These are phyloP conservation scores for Pyrenophora seminiperda DNA, from an alignment of 2,329 filamentous ascomycete species.

Conservation along the genomic window DNA sequence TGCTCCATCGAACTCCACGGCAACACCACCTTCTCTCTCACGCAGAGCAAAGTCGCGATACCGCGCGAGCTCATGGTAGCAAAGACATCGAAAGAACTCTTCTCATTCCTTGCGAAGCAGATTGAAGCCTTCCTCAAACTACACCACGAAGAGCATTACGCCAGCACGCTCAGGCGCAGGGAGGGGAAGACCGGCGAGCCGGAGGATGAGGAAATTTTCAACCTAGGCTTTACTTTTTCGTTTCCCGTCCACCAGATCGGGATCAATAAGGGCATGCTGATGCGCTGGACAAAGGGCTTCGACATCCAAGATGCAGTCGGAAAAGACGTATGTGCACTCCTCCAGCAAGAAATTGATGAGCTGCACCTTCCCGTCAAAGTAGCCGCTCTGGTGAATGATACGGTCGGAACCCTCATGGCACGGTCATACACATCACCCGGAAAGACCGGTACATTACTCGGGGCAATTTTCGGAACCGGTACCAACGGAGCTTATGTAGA, in stretches of 20 bases:
- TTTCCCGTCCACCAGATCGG: conserved; percentile 94
- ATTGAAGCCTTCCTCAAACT: conserved; percentile 85
- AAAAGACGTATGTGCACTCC: conserved; percentile 88
- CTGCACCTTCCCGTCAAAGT: conserved; percentile 88
- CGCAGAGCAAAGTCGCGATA: conserved; percentile 89
- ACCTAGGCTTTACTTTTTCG: conserved; percentile 97
- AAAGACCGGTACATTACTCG: conserved; percentile 84
- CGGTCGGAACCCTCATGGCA: conserved; percentile 96
- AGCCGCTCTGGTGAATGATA: conserved; percentile 96
- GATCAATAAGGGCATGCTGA: conserved; percentile 92
- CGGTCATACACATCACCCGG: conserved; percentile 92
- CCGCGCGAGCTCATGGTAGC: conserved; percentile 89
- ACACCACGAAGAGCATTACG: conserved; percentile 90
- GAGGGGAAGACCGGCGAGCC: conserved; percentile 62
- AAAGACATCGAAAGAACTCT: conserved; percentile 83
- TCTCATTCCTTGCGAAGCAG: conserved; percentile 89
- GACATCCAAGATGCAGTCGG: conserved; percentile 94
- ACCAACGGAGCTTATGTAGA: conserved; percentile 98
- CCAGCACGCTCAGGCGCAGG: conserved; percentile 67
- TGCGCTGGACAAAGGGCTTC: conserved; percentile 98
- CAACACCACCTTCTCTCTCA: conserved; percentile 92
- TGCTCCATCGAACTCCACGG: conserved; percentile 94
- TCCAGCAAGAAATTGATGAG: conserved; percentile 87
- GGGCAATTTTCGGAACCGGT: conserved; percentile 95
- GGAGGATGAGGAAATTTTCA: conserved; percentile 78